Evolutionary conservation across 768 basidiomycete genomes (phyloP).

Genomic region (Panus rudis): DNA sequence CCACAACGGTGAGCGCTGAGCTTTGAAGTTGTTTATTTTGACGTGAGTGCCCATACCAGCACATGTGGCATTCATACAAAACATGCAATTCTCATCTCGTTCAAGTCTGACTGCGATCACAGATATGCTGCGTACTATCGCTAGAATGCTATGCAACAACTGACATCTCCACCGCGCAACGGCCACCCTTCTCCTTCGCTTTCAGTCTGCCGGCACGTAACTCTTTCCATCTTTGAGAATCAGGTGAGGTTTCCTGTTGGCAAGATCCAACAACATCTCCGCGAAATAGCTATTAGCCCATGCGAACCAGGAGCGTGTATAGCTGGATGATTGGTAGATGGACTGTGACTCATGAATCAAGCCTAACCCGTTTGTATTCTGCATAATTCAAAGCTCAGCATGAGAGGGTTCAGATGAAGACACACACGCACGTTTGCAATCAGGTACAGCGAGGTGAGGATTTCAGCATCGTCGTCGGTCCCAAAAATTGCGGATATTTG

Average conservation of each 20-base stretch:
- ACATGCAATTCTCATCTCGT: no score
- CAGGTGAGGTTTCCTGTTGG: constrained; percentile 62
- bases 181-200: no score
- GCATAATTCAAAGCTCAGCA: constrained; percentile 3
- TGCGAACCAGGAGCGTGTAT: constrained; percentile 74
- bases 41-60: no score
- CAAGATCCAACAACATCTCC: constrained; percentile 75
- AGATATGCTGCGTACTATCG: no score
- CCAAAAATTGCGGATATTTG: constrained; percentile 70
- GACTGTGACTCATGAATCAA: constrained; percentile 71
- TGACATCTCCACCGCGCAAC: no score
- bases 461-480: constrained; percentile 65
- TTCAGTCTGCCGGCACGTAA: constrained; percentile 48
- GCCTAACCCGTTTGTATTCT: constrained; percentile 74
- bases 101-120: no score
- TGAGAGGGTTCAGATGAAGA: background rate
- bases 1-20: no score
- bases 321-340: constrained; percentile 48
- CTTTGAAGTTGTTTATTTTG: no score
- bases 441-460: constrained; percentile 51
- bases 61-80: no score
- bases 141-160: no score
- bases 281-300: constrained; percentile 83
- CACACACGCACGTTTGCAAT: constrained; percentile 59
- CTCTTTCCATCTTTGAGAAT: constrained; percentile 50